phyloP scores from a whole-genome alignment of 1,139 yeast species.

The Pichia sp. region DNA sequence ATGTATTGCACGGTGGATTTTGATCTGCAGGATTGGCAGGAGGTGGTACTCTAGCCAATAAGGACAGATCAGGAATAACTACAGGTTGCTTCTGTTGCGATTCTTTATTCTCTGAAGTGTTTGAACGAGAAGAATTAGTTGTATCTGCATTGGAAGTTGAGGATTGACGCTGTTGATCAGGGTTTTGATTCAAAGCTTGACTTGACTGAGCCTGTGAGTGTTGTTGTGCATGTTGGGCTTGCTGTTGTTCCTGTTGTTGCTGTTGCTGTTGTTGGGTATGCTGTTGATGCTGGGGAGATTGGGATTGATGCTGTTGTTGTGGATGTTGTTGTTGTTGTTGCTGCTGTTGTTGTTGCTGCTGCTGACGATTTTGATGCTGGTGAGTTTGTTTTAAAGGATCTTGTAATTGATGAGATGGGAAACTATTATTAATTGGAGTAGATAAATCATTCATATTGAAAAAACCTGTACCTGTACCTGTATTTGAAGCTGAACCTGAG shows the following conservation, averaged over 20 bases:
- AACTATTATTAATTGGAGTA: neutral
- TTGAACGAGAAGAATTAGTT: neutral
- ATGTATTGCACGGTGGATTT: constrained; percentile 95
- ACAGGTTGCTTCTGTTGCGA: constrained; percentile 16
- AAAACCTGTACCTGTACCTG: neutral
- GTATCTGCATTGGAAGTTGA: constrained; percentile 7
- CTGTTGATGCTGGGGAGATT: constrained; percentile 7
- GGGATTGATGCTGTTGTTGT: constrained; percentile 1
- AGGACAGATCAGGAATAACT: constrained; percentile 57
- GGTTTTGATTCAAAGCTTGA: too few species aligned
- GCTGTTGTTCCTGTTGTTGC: constrained; percentile 1
- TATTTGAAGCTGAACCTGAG: neutral
- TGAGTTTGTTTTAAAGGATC: neutral
- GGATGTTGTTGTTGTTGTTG: constrained; percentile 10
- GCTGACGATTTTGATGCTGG: constrained; percentile 4
- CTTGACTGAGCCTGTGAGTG: neutral
- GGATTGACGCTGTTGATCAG: constrained; percentile 3
- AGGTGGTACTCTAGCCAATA: constrained; percentile 77
- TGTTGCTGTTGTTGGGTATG: constrained; percentile 6
- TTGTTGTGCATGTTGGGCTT: neutral
- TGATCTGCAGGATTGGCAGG: constrained; percentile 99
- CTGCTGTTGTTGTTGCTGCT: constrained; percentile 11
- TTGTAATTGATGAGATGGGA: neutral
- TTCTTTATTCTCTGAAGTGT: constrained; percentile 4
- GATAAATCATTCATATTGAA: constrained; percentile 2